phyloP scores from a whole-genome alignment of 2,329 filamentous ascomycete genomes.

The Cryphonectria parasitica region DNA sequence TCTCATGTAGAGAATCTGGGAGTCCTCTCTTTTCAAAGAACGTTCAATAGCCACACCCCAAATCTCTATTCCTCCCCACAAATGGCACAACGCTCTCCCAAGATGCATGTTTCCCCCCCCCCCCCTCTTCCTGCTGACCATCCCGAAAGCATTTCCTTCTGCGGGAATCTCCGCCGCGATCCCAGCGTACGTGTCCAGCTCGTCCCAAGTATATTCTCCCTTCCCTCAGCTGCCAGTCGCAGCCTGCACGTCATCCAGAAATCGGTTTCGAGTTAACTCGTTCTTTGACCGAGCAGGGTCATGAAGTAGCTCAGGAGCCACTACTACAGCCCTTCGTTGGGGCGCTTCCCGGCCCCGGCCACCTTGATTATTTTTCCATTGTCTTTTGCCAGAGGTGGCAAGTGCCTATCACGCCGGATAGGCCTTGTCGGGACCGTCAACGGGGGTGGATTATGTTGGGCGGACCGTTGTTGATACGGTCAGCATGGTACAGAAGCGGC shows the following conservation, averaged over 20 bases:
- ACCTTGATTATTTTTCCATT: background rate
- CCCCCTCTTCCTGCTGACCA: background rate
- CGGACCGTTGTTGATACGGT: constrained; percentile 10
- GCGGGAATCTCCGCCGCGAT: background rate
- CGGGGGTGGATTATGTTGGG: constrained; percentile 16
- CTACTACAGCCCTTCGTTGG: background rate
- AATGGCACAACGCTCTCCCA: constrained; percentile 22
- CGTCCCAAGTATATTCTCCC: constrained; percentile 4
- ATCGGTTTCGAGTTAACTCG: background rate
- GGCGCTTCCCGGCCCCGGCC: constrained; percentile 4
- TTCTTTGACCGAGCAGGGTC: constrained; percentile 8
- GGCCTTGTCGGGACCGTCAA: constrained; percentile 20
- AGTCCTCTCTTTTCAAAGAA: background rate
- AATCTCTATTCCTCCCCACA: background rate
- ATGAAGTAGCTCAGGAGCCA: constrained; percentile 5
- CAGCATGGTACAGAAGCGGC: constrained; percentile 20
- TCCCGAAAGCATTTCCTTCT: constrained; percentile 2
- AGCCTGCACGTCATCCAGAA: constrained; percentile 1
- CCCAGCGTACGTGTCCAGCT: background rate
- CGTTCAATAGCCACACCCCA: constrained; percentile 7
- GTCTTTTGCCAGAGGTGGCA: background rate
- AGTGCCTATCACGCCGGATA: constrained; percentile 6
- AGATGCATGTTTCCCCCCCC: constrained; percentile 12
- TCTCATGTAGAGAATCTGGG: background rate
- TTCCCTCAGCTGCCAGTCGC: constrained; percentile 7